phyloP scores from a whole-genome alignment of 2,329 filamentous ascomycete species.

The Thelonectria discophora region DNA sequence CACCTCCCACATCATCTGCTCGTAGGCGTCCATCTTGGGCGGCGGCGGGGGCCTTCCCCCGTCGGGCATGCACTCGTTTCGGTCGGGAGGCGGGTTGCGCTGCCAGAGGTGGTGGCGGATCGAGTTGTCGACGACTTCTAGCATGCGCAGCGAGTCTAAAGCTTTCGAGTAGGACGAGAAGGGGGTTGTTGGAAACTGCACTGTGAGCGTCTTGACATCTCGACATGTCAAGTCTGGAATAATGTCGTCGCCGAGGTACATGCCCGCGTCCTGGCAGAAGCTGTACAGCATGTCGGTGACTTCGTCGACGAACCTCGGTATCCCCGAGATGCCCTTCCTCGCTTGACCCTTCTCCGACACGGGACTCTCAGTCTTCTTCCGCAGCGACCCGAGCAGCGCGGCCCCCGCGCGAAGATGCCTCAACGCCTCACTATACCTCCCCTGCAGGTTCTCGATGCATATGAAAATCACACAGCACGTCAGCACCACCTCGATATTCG shows the following conservation, averaged over 20 bases:
- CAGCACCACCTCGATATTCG: conserved; percentile 7
- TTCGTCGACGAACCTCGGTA: not conserved
- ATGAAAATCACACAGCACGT: conserved; percentile 2
- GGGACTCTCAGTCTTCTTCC: not conserved
- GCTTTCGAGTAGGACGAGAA: conserved; percentile 1
- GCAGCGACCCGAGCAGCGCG: not conserved
- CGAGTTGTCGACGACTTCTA: conserved; percentile 2
- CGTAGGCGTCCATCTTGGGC: not conserved
- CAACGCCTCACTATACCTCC: not conserved
- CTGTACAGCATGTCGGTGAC: not conserved
- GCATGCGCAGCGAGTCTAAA: not conserved
- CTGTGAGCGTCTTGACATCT: not conserved
- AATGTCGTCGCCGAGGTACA: conserved; percentile 3
- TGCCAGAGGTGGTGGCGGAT: not conserved
- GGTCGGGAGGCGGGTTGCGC: not conserved
- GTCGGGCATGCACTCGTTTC: not conserved
- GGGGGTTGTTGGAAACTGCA: not conserved
- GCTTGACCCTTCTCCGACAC: not conserved
- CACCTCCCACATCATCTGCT: not conserved
- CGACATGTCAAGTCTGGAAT: conserved; percentile 7
- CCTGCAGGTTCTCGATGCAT: not conserved
- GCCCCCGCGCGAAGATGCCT: not conserved
- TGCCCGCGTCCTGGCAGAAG: not conserved
- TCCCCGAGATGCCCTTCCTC: not conserved
- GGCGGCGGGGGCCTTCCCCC: no score